phyloP scores from a whole-genome alignment of 495 filamentous ascomycete genomes.

The Pseudoneurospora amorphoporcata region DNA sequence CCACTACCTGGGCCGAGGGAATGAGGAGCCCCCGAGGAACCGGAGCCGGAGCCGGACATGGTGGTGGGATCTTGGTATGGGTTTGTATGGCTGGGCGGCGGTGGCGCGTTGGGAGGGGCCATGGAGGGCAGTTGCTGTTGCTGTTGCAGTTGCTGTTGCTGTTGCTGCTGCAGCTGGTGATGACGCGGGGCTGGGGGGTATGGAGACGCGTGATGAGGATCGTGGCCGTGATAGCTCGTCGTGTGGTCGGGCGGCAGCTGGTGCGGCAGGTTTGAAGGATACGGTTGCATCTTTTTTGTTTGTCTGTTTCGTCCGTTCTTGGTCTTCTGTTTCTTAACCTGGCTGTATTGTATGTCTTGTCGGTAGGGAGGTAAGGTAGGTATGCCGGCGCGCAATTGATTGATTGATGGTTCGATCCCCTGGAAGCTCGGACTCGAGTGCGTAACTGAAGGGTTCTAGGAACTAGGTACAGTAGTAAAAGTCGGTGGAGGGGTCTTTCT shows the following conservation, averaged over 20 bases:
- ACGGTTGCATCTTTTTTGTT: neutral
- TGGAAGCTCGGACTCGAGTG: neutral
- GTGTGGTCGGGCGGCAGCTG: neutral
- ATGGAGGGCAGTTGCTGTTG: slow-evolving; percentile 22
- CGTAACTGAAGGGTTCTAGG: neutral
- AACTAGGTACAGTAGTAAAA: neutral
- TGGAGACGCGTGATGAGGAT: slow-evolving; percentile 11
- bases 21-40: neutral
- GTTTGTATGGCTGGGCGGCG: neutral
- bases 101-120: slow-evolving; percentile 12
- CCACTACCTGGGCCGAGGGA: neutral
- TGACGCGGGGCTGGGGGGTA: slow-evolving; percentile 14
- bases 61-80: slow-evolving; percentile 13
- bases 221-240: slow-evolving; percentile 5
- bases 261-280: neutral
- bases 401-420: neutral
- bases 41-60: neutral
- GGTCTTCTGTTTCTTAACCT: neutral
- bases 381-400: neutral
- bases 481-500: neutral
- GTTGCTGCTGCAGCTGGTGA: slow-evolving; percentile 8
- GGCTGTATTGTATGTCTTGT: neutral
- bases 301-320: neutral
- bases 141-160: slow-evolving; percentile 18
- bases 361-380: neutral